phyloP scores from a whole-genome alignment of 495 filamentous ascomycete species.

The Hypoxylon fuscum region DNA sequence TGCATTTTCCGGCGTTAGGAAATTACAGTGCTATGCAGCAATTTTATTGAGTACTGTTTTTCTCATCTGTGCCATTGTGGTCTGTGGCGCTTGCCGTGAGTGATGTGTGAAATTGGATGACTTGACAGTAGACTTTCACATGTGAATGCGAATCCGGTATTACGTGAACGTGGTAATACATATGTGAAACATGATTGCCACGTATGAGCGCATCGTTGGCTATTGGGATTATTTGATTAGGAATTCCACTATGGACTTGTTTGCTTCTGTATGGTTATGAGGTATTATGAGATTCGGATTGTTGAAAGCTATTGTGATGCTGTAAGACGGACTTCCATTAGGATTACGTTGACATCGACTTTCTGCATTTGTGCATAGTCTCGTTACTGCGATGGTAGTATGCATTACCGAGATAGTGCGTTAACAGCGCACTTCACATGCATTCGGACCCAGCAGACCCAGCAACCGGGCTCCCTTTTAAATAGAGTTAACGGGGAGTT shows the following conservation, averaged over 20 bases:
- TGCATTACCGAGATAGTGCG: not conserved
- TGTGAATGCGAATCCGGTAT: not conserved
- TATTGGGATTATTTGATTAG: too few species aligned
- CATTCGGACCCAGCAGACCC: constrained; percentile 4
- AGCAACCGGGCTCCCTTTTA: not conserved
- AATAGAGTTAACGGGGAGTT: constrained; percentile 15
- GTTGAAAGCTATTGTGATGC: too few species aligned
- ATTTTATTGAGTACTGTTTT: constrained; percentile 33
- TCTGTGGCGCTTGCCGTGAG: not conserved
- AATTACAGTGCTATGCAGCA: constrained; percentile 26
- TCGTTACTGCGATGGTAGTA: not conserved
- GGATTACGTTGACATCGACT: not conserved
- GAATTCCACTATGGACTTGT: too few species aligned
- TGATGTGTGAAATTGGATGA: not conserved
- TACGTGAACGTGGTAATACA: not conserved
- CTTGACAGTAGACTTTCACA: too few species aligned
- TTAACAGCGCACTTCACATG: constrained; percentile 19
- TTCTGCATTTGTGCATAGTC: not conserved
- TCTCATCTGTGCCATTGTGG: too few species aligned
- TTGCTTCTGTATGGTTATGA: too few species aligned
- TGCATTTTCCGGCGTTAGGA: constrained; percentile 34
- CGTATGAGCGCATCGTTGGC: not conserved
- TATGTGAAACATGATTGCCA: not conserved
- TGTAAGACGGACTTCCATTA: too few species aligned
- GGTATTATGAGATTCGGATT: too few species aligned